Conservation (phyloP, 106 monocot genomes). For the Iris macrosiphon region DNA sequence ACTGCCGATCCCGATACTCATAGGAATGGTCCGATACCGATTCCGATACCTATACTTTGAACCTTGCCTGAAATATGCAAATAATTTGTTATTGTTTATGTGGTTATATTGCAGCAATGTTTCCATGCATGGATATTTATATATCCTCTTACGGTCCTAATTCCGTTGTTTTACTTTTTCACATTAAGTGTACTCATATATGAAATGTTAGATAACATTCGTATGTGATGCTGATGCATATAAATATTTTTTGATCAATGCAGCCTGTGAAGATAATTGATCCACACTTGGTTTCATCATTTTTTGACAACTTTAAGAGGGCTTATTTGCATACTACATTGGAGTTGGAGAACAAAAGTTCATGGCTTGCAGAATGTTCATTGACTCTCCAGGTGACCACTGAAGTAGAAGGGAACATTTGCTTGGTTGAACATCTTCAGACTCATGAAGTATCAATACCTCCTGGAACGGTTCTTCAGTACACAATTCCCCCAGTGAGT, state of each 20-base stretch:
- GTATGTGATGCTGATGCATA: neutral
- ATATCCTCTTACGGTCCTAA: too few species aligned
- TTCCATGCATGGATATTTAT: too few species aligned
- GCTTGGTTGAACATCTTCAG: constrained; percentile 68
- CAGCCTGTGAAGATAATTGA: constrained; percentile 92
- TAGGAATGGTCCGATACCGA: too few species aligned
- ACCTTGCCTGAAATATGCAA: too few species aligned
- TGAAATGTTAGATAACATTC: neutral
- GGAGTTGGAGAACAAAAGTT: constrained; percentile 85
- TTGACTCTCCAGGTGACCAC: constrained; percentile 70
- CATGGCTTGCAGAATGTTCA: constrained; percentile 74
- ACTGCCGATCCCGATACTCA: too few species aligned
- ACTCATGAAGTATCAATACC: constrained; percentile 53
- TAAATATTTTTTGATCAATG: constrained; percentile 10
- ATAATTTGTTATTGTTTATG: too few species aligned
- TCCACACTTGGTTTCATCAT: constrained; percentile 88
- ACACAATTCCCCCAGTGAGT: constrained; percentile 86
- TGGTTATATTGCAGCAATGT: too few species aligned
- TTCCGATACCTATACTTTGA: too few species aligned
- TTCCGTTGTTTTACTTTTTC: neutral
- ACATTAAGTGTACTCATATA: neutral
- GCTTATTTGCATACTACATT: constrained; percentile 73
- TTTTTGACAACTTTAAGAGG: constrained; percentile 82
- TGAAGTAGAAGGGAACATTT: constrained; percentile 65
- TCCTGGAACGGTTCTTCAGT: constrained; percentile 40